Conservation (phyloP, 768 basidiomycete genomes). For the Podaxis rugospora region DNA sequence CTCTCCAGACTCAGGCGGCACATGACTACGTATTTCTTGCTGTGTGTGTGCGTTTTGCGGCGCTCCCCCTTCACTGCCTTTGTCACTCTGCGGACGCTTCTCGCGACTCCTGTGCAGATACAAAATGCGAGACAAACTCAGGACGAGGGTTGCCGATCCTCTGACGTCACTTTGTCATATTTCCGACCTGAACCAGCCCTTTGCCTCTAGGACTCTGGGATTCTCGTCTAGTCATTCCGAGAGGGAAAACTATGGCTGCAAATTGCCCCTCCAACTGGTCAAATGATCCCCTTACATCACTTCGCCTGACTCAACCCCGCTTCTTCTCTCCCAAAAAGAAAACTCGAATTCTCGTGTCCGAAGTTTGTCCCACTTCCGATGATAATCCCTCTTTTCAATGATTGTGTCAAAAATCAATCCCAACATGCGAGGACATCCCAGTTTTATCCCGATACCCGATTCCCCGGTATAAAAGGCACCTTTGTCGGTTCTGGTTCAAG, state of each 20-base stretch:
- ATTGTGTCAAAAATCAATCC: background rate
- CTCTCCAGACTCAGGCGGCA: background rate
- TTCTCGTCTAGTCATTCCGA: too few relatives aligned
- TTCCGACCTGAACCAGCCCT: too few relatives aligned
- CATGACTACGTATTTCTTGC: background rate
- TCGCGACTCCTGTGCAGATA: too few relatives aligned
- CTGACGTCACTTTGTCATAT: too few relatives aligned
- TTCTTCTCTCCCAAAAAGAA: slow-evolving; percentile 3
- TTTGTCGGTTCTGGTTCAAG: background rate
- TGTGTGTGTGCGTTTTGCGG: too few relatives aligned
- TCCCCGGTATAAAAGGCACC: slow-evolving; percentile 1
- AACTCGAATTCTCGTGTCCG: background rate
- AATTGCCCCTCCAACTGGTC: background rate
- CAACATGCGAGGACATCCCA: slow-evolving; percentile 18
- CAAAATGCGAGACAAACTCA: too few relatives aligned
- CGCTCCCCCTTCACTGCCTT: too few relatives aligned
- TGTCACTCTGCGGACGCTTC: too few relatives aligned
- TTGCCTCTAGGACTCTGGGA: too few relatives aligned
- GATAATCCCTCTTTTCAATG: slow-evolving; percentile 1
- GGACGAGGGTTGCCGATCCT: too few relatives aligned
- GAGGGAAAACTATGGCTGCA: background rate
- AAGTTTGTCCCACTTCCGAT: slow-evolving; percentile 5
- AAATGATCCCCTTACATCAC: background rate
- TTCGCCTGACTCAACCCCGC: background rate
- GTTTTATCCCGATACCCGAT: slow-evolving; percentile 15